Base-by-base conservation (phyloP, 306 rosid species). In the Cucurbita maxima region DNA sequence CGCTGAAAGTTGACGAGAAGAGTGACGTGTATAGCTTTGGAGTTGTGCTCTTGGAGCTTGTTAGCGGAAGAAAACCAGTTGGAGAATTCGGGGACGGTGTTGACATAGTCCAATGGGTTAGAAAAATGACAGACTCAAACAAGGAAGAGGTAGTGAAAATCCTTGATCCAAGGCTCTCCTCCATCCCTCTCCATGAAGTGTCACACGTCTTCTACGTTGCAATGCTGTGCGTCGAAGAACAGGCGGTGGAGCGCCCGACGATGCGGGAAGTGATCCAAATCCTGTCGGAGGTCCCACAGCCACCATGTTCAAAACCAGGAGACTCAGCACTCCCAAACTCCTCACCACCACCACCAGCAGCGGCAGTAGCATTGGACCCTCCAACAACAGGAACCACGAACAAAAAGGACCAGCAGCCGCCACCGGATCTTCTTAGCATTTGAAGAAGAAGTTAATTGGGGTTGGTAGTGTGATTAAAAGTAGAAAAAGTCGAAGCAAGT, bases 241-340 rank as follows among this genome's bases (percentile, higher is more conserved):
- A 90, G 20, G 98, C 97, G 5, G 96, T 90, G 12, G 97, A 93
- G 82, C 86, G 97, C 16, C 98, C 97, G 37, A 90, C 98, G 4
- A 93, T 93, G 98, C 83, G 98, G 0, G 97, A 93, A 80, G 97
- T 93, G 38, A 96, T 93, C 79, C 97, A 93, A 82, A 93, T 93
- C 56, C 87, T 93, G 18, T 88, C 97, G 1, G 97, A 90, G 90
- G 84, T 90, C 62, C 97, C 96, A 51, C 88, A 82, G 82, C 51
- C 87, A 41, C 87, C 88, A 0, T 75, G 79, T 59, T 85, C 86
- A 50, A 89, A 85, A 70, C 90, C 57, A 15, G 72, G 55, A 67
- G 72, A 67, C 6, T 13, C 38, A 44, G 20, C 82, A 10, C 41
- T 75, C 40, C 25, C 72, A n/a, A 44, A 20, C 72, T 20, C 72